Base-by-base conservation (phyloP, 2,329 filamentous ascomycete genomes). In the Salinomyces thailandicus region DNA sequence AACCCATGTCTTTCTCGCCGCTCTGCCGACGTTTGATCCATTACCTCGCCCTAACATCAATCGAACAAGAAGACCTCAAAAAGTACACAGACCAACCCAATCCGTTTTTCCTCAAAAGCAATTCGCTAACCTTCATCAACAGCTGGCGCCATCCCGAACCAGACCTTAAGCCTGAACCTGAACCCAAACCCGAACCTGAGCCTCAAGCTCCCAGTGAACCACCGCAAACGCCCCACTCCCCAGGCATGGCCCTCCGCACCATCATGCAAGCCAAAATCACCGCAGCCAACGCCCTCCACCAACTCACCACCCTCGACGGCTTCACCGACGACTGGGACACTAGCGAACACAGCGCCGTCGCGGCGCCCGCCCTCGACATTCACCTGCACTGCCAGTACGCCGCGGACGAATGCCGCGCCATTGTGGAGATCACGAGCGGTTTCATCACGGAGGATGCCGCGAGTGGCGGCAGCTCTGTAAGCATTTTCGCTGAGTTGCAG, bases 321-420 rank as follows among this genome's bases (percentile, higher is more conserved):
- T 27, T 38, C 20, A 38, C 36, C 18, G 36, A 33, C 15, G 26
- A 32, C 29, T 38, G 36, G 36, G 14, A 31, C 9, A 14, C 13
- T 7, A 13, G 15, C 9, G 13, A 31, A 5, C 11, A 16, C 30
- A 26, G 18, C 15, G 16, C 11, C 12, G 29, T 38, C 19, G 17
- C 20, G 18, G 18, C 18, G 4, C 13, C 29, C 5, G 29, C 36
- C 5, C 30, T 38, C 5, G 36, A 32, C 13, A 38, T 33, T 30
- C 29, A 33, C 28, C 29, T 38, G 3, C 12, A n/a, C 5, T 33
- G 36, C 36, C 28, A 33, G 26, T 13, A 24, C 11, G 30, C 29
- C 36, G 28, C 29, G 4, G 11, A 17, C 5, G 36, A 38, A 27
- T 27, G 29, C 30, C 14, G 18, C 7, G 28, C 36, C 18, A 38